These are phyloP conservation scores for Leucogyrophana mollusca DNA, from an alignment of 768 basidiomycete genomes.

Conservation along the genomic window DNA sequence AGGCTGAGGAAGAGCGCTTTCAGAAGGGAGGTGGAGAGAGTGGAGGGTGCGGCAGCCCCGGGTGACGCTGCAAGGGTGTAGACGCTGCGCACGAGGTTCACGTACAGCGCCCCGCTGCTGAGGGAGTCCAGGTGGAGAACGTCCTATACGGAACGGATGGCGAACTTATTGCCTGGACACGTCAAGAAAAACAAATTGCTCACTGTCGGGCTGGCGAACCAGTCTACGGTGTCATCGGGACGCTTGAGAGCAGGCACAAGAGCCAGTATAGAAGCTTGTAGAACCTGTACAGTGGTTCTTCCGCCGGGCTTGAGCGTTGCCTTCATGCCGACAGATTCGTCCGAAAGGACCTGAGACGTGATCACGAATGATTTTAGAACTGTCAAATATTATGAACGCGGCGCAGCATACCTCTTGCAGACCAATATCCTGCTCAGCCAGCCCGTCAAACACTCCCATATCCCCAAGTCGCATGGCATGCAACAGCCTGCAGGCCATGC, in stretches of 20 bases:
- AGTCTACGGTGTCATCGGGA: conserved; percentile 41
- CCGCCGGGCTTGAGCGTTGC: conserved; percentile 62
- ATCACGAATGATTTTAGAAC: conserved; percentile 1
- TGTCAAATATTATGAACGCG: not conserved
- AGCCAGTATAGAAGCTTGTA: conserved; percentile 59
- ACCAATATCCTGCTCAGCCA: conserved; percentile 2
- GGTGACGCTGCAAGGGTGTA: conserved; percentile 69
- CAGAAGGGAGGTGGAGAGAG: conserved; percentile 56
- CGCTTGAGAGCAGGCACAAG: conserved; percentile 48
- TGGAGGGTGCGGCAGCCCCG: conserved; percentile 36
- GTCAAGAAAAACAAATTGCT: conserved; percentile 22
- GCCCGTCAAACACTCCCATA: conserved; percentile 43
- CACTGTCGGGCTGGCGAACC: conserved; percentile 43
- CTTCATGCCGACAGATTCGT: conserved; percentile 43
- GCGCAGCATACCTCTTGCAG: conserved; percentile 27
- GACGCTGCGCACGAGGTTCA: conserved; percentile 58
- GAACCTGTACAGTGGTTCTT: conserved; percentile 48
- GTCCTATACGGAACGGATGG: conserved; percentile 6
- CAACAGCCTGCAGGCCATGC: conserved; percentile 49
- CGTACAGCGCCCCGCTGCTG: conserved; percentile 40
- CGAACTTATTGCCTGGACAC: too few species aligned
- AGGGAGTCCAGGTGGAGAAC: conserved; percentile 14
- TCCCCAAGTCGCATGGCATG: conserved; percentile 43
- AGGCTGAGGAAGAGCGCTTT: conserved; percentile 65
- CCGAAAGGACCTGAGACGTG: conserved; percentile 42